Conservation (phyloP, 2,329 filamentous ascomycete species). For the Xylariaceae sp. region DNA sequence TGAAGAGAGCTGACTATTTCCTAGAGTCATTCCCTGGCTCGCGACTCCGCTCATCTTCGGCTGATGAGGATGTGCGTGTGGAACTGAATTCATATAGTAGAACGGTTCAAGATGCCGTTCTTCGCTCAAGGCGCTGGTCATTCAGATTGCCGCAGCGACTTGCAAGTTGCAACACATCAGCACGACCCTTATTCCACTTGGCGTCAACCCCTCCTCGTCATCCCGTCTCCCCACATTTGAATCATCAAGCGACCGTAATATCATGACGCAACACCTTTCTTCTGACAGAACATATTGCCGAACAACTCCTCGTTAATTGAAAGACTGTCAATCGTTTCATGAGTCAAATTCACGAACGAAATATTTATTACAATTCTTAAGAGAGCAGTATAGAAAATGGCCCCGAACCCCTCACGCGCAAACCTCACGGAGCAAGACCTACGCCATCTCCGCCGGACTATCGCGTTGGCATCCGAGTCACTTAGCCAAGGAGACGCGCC, state of each 20-base stretch:
- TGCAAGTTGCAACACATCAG: no score
- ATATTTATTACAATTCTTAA: neutral
- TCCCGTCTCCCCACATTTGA: neutral
- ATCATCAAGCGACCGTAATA: neutral
- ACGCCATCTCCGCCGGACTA: constrained; percentile 19
- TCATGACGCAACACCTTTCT: neutral
- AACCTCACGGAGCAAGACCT: constrained; percentile 10
- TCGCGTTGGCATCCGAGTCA: constrained; percentile 29
- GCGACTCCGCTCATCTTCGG: no score
- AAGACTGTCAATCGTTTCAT: neutral
- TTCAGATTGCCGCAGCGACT: no score
- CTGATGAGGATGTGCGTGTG: no score
- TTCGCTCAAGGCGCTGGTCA: no score
- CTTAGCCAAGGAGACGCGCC: constrained; percentile 23
- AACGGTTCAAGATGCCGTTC: no score
- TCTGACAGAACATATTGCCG: neutral
- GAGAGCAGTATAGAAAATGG: neutral
- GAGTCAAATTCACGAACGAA: neutral
- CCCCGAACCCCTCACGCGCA: neutral
- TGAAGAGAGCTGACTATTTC: no score
- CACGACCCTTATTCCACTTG: no score
- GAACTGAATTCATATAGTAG: no score
- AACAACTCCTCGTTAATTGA: neutral
- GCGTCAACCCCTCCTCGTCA: no score
- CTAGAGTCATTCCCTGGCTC: no score